Evolutionary conservation across 352 stramenopile species (phyloP), one percentile per base, ranked within the genome.

Genomic region (Aphanomyces invadans): DNA sequence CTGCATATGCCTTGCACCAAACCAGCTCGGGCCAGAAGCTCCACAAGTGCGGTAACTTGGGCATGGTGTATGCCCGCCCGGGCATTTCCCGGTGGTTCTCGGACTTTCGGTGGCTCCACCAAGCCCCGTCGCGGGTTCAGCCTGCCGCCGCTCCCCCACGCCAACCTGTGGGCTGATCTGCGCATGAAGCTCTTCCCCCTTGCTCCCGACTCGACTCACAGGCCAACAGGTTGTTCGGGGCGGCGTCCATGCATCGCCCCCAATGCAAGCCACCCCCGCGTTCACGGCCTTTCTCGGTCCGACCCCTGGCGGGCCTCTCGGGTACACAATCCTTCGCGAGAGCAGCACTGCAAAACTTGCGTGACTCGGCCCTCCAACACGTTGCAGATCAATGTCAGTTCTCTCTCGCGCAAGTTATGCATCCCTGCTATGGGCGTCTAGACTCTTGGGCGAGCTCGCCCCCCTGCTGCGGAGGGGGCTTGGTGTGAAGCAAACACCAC

Each of bases 261-360:
- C 15, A 15, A 66, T 66, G 11, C 59, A 56, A 33, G 59, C 60
- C 31, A 26, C 12, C 17, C 19, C 10, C 31, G 45, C 60, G 0
- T 57, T 67, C 33, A 29, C 10, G 32, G 21, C 60, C 15, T 67
- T 67, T 67, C 12, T 67, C 11, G 60, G 60, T 19, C n/a, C n/a
- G 23, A 55, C 19, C 31, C 60, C 46, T 2, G 46, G 57, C 21
- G 19, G n/a, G 10, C 28, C 15, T 17, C 60, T 29, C 26, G 60
- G 60, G 17, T 67, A 59, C 46, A 67, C 60, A 23, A 57, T 19
- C 9, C 33, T 67, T 7, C 48, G 49, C 29, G 36, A 42, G 36
- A 15, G 15, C 15, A 42, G 36, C 15, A 42, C 36, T 15, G 36
- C 15, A 42, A 7, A 42, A 15, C 15, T 7, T 42, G 36, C 7